These are phyloP conservation scores for Gnomoniopsis sp. DNA, from an alignment of 2,329 filamentous ascomycete genomes.

Conservation along the genomic window DNA sequence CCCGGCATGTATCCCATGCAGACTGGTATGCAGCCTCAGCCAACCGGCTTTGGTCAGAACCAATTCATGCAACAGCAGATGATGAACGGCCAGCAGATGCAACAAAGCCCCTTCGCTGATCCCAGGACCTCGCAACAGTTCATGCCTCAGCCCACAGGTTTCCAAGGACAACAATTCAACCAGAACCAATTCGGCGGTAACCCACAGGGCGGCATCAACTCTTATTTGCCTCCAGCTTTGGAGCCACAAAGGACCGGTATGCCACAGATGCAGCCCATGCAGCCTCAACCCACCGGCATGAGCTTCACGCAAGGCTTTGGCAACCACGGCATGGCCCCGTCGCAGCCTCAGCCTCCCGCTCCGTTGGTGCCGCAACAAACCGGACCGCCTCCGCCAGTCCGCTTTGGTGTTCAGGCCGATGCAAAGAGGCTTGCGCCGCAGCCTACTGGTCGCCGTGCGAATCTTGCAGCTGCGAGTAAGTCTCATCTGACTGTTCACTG, in stretches of 20 bases:
- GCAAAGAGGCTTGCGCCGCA: constrained; percentile 79
- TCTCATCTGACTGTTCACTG: constrained; percentile 28
- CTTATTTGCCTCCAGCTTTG: constrained; percentile 55
- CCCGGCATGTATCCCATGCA: constrained; percentile 46
- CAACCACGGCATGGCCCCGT: constrained; percentile 41
- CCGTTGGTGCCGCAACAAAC: constrained; percentile 76
- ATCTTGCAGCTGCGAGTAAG: constrained; percentile 94
- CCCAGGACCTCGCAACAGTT: constrained; percentile 41
- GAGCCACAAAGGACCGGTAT: constrained; percentile 59
- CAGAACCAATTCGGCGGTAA: constrained; percentile 41
- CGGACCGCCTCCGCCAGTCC: constrained; percentile 79
- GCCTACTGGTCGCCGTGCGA: constrained; percentile 84
- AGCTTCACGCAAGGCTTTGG: constrained; percentile 43
- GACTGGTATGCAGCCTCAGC: constrained; percentile 40
- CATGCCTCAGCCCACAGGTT: constrained; percentile 60
- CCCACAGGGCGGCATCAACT: constrained; percentile 48
- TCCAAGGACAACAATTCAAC: constrained; percentile 35
- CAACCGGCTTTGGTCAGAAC: constrained; percentile 33
- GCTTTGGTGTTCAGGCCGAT: constrained; percentile 75
- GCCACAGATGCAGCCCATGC: constrained; percentile 36
- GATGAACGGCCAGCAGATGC: constrained; percentile 37
- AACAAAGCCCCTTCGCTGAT: constrained; percentile 38
- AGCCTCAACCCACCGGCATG: constrained; percentile 47
- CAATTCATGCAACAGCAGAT: constrained; percentile 41
- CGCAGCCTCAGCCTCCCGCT: constrained; percentile 54